A percentile compares a stretch with the other conserved stretches of the same genome.
Evolutionary conservation across 2,329 filamentous ascomycete genomes (phyloP).

Genomic region (Lasiodiplodia sp.): DNA sequence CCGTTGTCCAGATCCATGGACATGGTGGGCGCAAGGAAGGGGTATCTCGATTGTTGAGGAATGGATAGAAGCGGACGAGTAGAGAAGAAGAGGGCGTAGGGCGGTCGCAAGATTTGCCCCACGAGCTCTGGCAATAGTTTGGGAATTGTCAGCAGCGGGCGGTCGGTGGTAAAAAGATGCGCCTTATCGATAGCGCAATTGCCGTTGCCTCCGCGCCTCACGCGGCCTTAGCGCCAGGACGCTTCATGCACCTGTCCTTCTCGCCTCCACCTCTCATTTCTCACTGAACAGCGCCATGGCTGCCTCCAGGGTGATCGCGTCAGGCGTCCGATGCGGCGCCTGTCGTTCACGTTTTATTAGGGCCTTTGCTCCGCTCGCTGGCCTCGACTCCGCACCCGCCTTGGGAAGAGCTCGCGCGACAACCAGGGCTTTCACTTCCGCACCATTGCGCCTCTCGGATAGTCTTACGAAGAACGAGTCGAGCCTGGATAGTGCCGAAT

Average conservation of each 20-base stretch:
- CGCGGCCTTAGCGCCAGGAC: neutral
- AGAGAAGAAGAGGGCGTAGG: constrained; percentile 2
- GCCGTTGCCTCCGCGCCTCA: neutral
- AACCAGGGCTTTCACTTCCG: constrained; percentile 20
- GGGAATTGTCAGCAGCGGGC: constrained; percentile 28
- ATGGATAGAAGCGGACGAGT: constrained; percentile 8
- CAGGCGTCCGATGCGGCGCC: constrained; percentile 38
- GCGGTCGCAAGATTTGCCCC: constrained; percentile 16
- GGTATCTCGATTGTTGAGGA: constrained; percentile 22
- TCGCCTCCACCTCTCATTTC: neutral
- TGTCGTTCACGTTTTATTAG: constrained; percentile 32
- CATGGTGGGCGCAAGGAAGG: constrained; percentile 22
- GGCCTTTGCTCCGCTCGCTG: constrained; percentile 13
- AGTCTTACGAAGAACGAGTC: neutral
- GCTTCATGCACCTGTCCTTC: neutral
- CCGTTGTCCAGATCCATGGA: constrained; percentile 50
- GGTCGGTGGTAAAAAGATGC: constrained; percentile 13
- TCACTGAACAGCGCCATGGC: constrained; percentile 35
- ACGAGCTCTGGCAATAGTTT: constrained; percentile 20
- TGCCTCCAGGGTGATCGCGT: constrained; percentile 36
- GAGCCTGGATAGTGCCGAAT: neutral
- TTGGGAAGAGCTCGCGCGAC: constrained; percentile 6
- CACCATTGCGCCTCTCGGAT: constrained; percentile 21
- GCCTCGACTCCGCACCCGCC: constrained; percentile 13
- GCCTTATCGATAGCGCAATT: constrained; percentile 25